Evolutionary conservation across 2,329 filamentous ascomycete species (phyloP).

Genomic region (Fusarium transvaalense): DNA sequence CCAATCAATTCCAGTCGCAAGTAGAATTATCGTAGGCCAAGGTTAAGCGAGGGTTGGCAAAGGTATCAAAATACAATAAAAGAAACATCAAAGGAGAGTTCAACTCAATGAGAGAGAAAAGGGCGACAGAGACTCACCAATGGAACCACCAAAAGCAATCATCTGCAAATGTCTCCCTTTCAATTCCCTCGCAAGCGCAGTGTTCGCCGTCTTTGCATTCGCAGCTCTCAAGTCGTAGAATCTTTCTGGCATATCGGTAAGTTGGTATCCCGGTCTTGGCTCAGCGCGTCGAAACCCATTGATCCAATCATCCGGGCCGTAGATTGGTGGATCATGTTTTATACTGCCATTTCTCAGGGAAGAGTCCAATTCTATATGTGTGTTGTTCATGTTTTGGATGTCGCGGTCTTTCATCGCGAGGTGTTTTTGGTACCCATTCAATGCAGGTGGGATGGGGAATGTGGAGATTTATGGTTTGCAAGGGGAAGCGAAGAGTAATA

Average conservation of each 20-base stretch:
- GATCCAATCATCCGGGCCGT: slow-evolving; percentile 1
- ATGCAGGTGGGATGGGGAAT: neutral
- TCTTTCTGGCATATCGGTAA: slow-evolving; percentile 50
- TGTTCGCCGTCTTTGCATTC: slow-evolving; percentile 80
- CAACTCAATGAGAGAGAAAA: no score
- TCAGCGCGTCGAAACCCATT: slow-evolving; percentile 44
- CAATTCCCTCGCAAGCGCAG: slow-evolving; percentile 79
- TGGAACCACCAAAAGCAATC: slow-evolving; percentile 96
- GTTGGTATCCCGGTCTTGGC: slow-evolving; percentile 33
- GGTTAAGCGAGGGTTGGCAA: neutral
- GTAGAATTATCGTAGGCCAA: neutral
- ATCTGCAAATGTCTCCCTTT: slow-evolving; percentile 92
- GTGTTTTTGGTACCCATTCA: slow-evolving; percentile 28
- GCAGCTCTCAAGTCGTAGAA: slow-evolving; percentile 69
- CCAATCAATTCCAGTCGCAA: neutral
- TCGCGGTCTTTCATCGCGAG: slow-evolving; percentile 41
- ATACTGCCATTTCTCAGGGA: slow-evolving; percentile 21
- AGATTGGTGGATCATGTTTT: neutral
- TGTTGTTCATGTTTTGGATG: neutral
- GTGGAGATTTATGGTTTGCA: neutral
- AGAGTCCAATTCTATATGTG: slow-evolving; percentile 13
- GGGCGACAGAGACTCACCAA: slow-evolving; percentile 64
- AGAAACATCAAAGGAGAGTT: neutral
- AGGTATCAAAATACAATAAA: neutral
- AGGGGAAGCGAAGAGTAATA: neutral